Evolutionary conservation across 1,284 basidiomycete species (phyloP), one percentile per base, ranked within the genome.

Genomic region (Flammula alnicola): DNA sequence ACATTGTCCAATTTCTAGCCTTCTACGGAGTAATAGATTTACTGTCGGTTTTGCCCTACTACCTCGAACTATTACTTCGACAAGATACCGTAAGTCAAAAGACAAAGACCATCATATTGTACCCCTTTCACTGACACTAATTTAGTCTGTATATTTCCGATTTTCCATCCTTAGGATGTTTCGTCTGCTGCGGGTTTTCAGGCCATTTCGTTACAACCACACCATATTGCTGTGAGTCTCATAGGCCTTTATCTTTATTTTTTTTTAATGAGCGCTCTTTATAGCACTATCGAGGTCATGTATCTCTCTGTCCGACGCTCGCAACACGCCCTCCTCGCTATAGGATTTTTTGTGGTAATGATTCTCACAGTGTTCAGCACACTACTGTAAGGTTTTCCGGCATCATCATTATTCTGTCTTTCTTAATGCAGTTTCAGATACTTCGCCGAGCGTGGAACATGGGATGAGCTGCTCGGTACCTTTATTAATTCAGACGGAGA

Each of bases 251-350:
- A n/a, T 30, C 5, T 16, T 7, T 16, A 16, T 25, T 10, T 26
- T 14, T 20, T 10, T 33, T 23, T 17, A 27, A 33, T 12, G 12
- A 39, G 4, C 27, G 27, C 2, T 5, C 5, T 26, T 31, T 39
- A 9, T 55, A 90, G 86, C 45, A 95, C 93, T 0, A 95, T 95
- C 51, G 91, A 95, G 73, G 91, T 95, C 58, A 95, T 95, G 92
- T 93, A 88, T 64, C 79, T 95, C 27, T 86, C 91, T n/a, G 86
- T 94, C 32, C 79, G 86, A 45, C 76, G 90, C 51, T 93, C 91
- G 0, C 87, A 91, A 63, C 90, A 95, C 59, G 92, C 92, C 0
- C 76, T 95, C 0, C 77, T 93, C 6, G 92, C 93, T 0, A 82
- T 95, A 30, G 81, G 83, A 2, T 95, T 95, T 69, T 95, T 95